These are phyloP conservation scores for Chaetomium tenue DNA, from an alignment of 495 filamentous ascomycete genomes.

Conservation along the genomic window DNA sequence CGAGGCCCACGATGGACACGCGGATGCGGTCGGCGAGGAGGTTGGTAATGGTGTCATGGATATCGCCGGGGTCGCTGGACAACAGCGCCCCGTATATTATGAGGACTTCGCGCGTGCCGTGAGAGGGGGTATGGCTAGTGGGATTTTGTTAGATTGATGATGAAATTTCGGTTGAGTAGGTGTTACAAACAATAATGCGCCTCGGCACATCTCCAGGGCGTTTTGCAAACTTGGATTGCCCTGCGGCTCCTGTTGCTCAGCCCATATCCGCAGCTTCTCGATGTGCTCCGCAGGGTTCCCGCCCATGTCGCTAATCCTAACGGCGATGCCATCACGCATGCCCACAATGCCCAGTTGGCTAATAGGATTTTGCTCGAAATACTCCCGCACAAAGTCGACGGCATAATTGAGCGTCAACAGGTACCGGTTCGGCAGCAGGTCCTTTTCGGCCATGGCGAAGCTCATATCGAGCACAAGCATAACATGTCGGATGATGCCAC, in stretches of 20 bases:
- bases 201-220: slow-evolving; percentile 89
- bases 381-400: slow-evolving; percentile 84
- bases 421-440: slow-evolving; percentile 83
- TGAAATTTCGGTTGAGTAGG: background rate
- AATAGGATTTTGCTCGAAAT: slow-evolving; percentile 99
- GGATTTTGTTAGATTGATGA: background rate
- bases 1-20: slow-evolving; percentile 82
- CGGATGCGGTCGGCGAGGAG: slow-evolving; percentile 79
- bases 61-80: slow-evolving; percentile 89
- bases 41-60: slow-evolving; percentile 79
- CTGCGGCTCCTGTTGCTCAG: slow-evolving; percentile 75
- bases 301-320: slow-evolving; percentile 81
- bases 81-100: slow-evolving; percentile 89
- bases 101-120: slow-evolving; percentile 89
- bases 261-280: slow-evolving; percentile 61
- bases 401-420: slow-evolving; percentile 79
- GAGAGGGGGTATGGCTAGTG: slow-evolving; percentile 76
- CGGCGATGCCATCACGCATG: slow-evolving; percentile 85
- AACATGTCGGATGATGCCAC: slow-evolving; percentile 93
- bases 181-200: slow-evolving; percentile 69
- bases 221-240: slow-evolving; percentile 92
- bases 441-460: slow-evolving; percentile 91
- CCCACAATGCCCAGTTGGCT: slow-evolving; percentile 88
- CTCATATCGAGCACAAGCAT: slow-evolving; percentile 91
- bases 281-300: slow-evolving; percentile 91